These are phyloP conservation scores for Cryptococcus sp. DNA, from an alignment of 1,284 basidiomycete genomes.

Conservation along the genomic window DNA sequence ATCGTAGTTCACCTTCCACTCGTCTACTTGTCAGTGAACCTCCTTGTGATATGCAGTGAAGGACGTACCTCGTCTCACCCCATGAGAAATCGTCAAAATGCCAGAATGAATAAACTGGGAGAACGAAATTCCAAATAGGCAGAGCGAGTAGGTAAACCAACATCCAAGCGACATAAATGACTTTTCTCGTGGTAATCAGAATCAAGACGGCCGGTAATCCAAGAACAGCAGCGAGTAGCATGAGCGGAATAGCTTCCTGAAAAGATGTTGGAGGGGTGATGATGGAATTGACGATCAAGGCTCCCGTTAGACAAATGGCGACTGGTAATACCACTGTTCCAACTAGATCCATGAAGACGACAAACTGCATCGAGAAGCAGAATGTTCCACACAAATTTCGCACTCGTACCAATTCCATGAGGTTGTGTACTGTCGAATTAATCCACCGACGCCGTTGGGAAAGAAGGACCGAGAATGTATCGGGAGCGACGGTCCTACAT, in stretches of 20 bases:
- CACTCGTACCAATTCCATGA: conserved; percentile 97
- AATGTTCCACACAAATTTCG: conserved; percentile 93
- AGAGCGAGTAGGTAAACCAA: conserved; percentile 85
- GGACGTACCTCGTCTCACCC: conserved; percentile 81
- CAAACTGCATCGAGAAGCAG: conserved; percentile 97
- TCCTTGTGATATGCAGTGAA: conserved; percentile 62
- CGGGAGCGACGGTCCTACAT: conserved; percentile 93
- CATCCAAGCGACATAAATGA: conserved; percentile 98
- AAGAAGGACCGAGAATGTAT: conserved; percentile 86
- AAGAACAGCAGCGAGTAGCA: conserved; percentile 83
- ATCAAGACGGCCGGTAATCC: conserved; percentile 92
- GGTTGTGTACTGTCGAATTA: conserved; percentile 98
- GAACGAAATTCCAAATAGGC: conserved; percentile 91
- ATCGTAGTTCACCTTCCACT: conserved; percentile 79
- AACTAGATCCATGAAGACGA: conserved; percentile 96
- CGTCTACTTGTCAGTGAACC: conserved; percentile 64
- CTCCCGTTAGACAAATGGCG: conserved; percentile 87
- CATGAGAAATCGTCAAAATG: conserved; percentile 96
- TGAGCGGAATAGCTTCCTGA: conserved; percentile 88
- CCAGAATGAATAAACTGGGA: conserved; percentile 96
- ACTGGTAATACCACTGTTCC: conserved; percentile 94
- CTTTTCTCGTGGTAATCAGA: conserved; percentile 86
- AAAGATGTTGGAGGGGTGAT: conserved; percentile 78
- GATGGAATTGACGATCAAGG: conserved; percentile 76
- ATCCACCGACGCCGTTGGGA: conserved; percentile 99